Evolutionary conservation across 208 protist species (phyloP).

Genomic region (Crithidia sp.): DNA sequence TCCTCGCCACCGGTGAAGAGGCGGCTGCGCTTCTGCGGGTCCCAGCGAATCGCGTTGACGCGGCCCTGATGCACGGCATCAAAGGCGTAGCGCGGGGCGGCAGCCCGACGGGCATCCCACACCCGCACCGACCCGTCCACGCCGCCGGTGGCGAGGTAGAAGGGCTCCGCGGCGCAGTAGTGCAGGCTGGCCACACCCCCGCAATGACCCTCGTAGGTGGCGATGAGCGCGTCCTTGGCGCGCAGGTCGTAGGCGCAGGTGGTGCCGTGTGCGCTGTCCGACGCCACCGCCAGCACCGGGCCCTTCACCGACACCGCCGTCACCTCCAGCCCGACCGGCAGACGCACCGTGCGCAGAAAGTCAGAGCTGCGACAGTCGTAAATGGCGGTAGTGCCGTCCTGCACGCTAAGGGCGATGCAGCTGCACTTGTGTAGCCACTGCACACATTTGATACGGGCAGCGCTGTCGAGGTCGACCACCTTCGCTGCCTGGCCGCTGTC

Average conservation of each 20-base stretch:
- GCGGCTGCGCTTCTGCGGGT: constrained; percentile 70
- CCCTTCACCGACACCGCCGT: constrained; percentile 74
- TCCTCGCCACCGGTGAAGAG: constrained; percentile 79
- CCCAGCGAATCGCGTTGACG: constrained; percentile 68
- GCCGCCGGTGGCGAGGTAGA: constrained; percentile 80
- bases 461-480: constrained; percentile 63
- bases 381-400: constrained; percentile 68
- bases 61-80: constrained; percentile 61
- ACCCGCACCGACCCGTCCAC: constrained; percentile 65
- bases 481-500: constrained; percentile 55
- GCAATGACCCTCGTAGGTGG: constrained; percentile 64
- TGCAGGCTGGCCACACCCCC: constrained; percentile 53
- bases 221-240: constrained; percentile 64
- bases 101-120: constrained; percentile 72
- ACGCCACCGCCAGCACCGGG: constrained; percentile 68
- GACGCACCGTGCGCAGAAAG: constrained; percentile 70
- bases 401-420: constrained; percentile 68
- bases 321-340: constrained; percentile 43
- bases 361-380: constrained; percentile 68
- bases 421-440: constrained; percentile 82
- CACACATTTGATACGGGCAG: constrained; percentile 53
- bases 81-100: constrained; percentile 69
- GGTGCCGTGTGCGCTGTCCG: constrained; percentile 39
- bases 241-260: constrained; percentile 81
- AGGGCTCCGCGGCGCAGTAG: constrained; percentile 80